phyloP scores from a whole-genome alignment of 257 asterid species.

The Petunia axillaris region DNA sequence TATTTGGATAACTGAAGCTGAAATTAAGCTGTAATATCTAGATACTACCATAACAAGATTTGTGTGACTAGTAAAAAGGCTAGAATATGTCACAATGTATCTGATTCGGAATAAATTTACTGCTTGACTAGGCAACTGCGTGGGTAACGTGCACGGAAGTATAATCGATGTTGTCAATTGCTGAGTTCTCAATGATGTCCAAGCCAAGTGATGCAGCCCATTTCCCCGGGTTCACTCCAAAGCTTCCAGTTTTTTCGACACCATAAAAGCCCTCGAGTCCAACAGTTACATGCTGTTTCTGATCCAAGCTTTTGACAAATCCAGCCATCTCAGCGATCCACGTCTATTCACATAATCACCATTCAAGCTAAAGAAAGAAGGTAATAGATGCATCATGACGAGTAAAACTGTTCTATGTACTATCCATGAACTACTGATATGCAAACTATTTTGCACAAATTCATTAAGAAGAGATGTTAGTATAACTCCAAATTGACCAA shows the following conservation, averaged over 20 bases:
- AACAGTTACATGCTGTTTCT: constrained; percentile 53
- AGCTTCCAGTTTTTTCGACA: constrained; percentile 37
- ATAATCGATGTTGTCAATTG: constrained; percentile 53
- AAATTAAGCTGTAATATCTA: neutral
- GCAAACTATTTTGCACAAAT: neutral
- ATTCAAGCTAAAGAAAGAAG: neutral
- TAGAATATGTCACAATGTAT: too few species aligned
- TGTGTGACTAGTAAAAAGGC: neutral
- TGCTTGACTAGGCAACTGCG: constrained; percentile 53
- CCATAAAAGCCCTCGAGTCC: constrained; percentile 67
- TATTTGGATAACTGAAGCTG: neutral
- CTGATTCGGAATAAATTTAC: neutral
- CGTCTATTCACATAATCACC: constrained; percentile 33
- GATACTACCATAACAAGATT: neutral
- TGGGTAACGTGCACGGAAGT: constrained; percentile 67
- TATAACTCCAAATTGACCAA: too few species aligned
- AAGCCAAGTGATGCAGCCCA: constrained; percentile 69
- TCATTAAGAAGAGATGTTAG: neutral
- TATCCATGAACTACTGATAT: neutral
- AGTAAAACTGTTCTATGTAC: neutral
- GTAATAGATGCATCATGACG: neutral
- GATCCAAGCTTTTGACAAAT: constrained; percentile 55
- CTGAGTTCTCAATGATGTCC: constrained; percentile 56
- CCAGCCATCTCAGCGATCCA: constrained; percentile 64
- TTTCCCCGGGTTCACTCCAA: constrained; percentile 52